Evolutionary conservation across 768 basidiomycete genomes (phyloP).

Genomic region (Naganishia randhawae): DNA sequence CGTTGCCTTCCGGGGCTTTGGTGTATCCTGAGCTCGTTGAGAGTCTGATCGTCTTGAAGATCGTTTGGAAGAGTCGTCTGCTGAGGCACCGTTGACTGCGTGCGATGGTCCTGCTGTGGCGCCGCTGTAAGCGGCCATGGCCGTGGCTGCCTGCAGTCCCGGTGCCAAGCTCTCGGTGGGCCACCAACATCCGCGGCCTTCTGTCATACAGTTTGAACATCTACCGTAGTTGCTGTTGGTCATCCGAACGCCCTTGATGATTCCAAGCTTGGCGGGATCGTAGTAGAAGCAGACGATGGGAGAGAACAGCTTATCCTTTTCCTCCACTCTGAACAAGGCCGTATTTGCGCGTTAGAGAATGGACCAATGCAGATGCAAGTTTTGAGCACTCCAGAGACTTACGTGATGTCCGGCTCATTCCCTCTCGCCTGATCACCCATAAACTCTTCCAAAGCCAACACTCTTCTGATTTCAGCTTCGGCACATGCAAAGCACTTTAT

Average conservation of each 20-base stretch:
- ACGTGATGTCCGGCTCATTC: neutral
- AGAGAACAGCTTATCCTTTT: neutral
- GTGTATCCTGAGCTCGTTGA: neutral
- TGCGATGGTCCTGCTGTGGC: neutral
- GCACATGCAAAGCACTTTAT: conserved; percentile 16
- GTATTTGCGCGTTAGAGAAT: neutral
- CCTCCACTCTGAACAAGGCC: neutral
- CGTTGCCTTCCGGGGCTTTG: neutral
- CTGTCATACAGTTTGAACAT: conserved; percentile 9
- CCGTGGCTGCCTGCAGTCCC: neutral
- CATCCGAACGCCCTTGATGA: conserved; percentile 21
- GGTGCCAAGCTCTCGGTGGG: conserved; percentile 6
- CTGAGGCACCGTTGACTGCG: neutral
- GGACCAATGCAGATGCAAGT: neutral
- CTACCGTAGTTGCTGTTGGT: neutral
- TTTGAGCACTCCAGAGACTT: neutral
- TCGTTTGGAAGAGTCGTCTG: neutral
- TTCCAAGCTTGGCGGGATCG: conserved; percentile 1
- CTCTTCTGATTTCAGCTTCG: neutral
- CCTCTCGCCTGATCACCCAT: too few species aligned
- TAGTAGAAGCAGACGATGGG: conserved; percentile 11
- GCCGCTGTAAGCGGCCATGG: neutral
- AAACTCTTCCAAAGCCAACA: neutral
- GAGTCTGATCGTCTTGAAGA: neutral
- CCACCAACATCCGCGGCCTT: conserved; percentile 14